Evolutionary conservation across 2,329 filamentous ascomycete genomes (phyloP).

Genomic region (Aureobasidium vineae): DNA sequence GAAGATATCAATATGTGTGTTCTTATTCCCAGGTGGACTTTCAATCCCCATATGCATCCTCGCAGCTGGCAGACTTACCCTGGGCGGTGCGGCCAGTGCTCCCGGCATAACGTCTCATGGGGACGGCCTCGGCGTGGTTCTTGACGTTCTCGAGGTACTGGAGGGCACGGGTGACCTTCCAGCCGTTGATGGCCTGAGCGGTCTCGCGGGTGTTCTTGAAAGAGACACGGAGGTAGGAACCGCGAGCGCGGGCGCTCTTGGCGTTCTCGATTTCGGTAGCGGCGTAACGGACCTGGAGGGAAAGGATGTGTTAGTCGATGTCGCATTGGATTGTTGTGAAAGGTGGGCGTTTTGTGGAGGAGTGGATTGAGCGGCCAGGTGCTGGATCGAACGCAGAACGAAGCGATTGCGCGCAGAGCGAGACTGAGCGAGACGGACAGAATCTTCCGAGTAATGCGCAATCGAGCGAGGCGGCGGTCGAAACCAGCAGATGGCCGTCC

Average conservation of each 20-base stretch:
- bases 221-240: conserved; percentile 97
- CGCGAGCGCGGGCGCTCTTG: conserved; percentile 96
- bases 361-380: neutral
- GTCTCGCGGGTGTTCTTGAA: conserved; percentile 99
- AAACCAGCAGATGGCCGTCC: conserved; percentile 20
- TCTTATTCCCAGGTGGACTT: conserved; percentile 27
- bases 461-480: conserved; percentile 7
- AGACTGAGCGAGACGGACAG: conserved; percentile 1
- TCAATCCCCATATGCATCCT: conserved; percentile 39
- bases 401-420: neutral
- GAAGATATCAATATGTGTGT: conserved; percentile 37
- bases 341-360: neutral
- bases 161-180: conserved; percentile 93
- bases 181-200: conserved; percentile 98
- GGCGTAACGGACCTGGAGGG: conserved; percentile 85
- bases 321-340: neutral
- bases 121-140: conserved; percentile 95
- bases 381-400: conserved; percentile 3
- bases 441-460: conserved; percentile 12
- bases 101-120: conserved; percentile 96
- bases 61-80: conserved; percentile 66
- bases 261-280: conserved; percentile 79
- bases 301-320: conserved; percentile 7
- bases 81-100: conserved; percentile 94
- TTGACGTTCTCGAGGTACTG: conserved; percentile 98